Base-by-base conservation (phyloP, 176 grass and related monocot species). In the Aegilops umbellulata region DNA sequence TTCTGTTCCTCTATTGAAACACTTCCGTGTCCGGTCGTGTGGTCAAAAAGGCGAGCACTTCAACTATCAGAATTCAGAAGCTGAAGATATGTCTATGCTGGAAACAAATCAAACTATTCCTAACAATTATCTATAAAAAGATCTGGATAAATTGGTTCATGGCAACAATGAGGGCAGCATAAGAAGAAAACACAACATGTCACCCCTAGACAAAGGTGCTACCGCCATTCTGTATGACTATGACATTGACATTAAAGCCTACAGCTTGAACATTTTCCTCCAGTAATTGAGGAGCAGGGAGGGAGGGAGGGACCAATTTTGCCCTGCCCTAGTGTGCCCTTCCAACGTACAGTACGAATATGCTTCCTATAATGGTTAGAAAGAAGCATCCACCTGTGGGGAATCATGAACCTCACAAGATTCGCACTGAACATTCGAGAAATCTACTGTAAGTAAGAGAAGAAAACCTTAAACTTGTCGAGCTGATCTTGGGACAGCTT, bases 391-490 rank as follows among this genome's bases (percentile, higher is more conserved):
- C 51, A 24, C 25, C 7, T 14, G 20, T 7, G 17, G 30, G 71
- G 71, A 55, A 32, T 72, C 58, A 77, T 44, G 25, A 81, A 12
- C 51, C 62, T 27, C 72, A n/a, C 10, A 31, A 26, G 20, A 29
- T n/a, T 26, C 26, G 24, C 24, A 72, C 2, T 15, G 31, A 74
- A 60, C 1, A 69, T 69, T 67, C 15, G 49, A 62, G 78, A 51
- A 86, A 86, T 66, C 7, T 31, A 41, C 39, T 41, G 39, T 41
- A 42, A 74, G 41, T 65, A 44, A 29, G 57, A 69, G 34, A 86
- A 55, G n/a, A 57, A 24, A 19, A 93, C 91, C 93, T 91, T 91
- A 23, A 95, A 90, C 78, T 95, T 95, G 68, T 93, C 91, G 89
- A 95, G 91, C 25, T 58, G 88, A 23, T 87, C 60, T 84, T 91